Evolutionary conservation across 306 rosid species (phyloP).

Genomic region (Urtica urens): DNA sequence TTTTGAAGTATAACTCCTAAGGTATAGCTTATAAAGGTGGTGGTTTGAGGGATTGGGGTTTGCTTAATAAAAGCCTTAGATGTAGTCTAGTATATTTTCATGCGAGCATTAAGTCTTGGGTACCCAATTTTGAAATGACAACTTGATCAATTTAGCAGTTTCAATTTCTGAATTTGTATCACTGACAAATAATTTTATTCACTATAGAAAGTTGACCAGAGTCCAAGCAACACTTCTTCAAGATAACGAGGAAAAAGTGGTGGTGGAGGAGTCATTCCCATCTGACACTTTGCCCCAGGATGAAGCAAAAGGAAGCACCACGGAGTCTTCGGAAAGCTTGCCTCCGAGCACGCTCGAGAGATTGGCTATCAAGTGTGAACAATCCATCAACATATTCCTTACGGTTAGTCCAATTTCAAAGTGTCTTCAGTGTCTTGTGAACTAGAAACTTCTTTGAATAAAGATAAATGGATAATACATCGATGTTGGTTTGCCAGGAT

Average conservation of each 20-base stretch:
- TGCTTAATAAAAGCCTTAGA: no score
- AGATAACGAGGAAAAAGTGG: conserved; percentile 58
- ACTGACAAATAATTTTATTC: no score
- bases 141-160: background rate
- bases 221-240: conserved; percentile 48
- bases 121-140: no score
- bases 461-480: no score
- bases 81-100: no score
- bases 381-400: conserved; percentile 62
- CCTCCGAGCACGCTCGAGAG: conserved; percentile 37
- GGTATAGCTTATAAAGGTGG: background rate
- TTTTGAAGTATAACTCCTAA: no score
- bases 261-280: conserved; percentile 40
- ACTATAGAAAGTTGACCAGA: conserved; percentile 26
- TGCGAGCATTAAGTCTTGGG: no score
- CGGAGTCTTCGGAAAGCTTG: conserved; percentile 18
- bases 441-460: no score
- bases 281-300: conserved; percentile 34
- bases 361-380: conserved; percentile 59
- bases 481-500: conserved; percentile 57
- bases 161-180: background rate
- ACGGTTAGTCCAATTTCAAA: conserved; percentile 48
- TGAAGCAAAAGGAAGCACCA: conserved; percentile 11
- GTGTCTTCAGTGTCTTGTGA: no score
- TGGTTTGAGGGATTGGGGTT: no score